Base-by-base conservation (phyloP, 805 yeast species). In the Teunomyces panamensis region DNA sequence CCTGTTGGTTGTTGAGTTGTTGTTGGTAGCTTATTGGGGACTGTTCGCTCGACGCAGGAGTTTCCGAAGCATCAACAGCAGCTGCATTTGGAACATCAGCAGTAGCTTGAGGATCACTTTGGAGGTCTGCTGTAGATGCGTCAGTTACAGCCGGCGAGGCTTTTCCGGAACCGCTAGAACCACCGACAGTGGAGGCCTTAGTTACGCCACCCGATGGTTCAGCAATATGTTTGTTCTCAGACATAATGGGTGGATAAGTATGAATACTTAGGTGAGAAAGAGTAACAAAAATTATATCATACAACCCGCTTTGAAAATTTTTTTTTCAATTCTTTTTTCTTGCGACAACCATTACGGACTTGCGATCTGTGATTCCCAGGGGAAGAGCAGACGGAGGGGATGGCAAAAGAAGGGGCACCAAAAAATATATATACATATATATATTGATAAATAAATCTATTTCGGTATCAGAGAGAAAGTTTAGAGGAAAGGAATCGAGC, bases 141-240 rank as follows among this genome's bases (percentile, higher is more conserved):
- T 27, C 28, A 28, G 30, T 14, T 29, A 36, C 20, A 44, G 24
- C 33, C 24, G 46, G 17, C 10, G 42, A 35, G 35, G 36, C 9
- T 24, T 28, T 32, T 34, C 30, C 48, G 39, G 34, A 48, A 47
- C 33, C 46, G 45, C 24, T 42, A 46, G 42, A 47, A 37, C 27
- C 39, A 35, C 27, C 26, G 26, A 37, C 35, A 42, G 46, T 45
- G 16, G 46, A 42, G 36, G 54, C 33, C 33, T 45, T 26, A 17
- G 37, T 51, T 27, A 49, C 33, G 17, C 49, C 34, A 29, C 39
- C 44, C 20, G 50, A 9, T 30, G 48, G 48, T 16, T 48, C 54
- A 20, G 44, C 39, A 17, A 49, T 47, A 35, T 48, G 49, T 33
- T 43, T 57, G 47, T 51, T 53, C 49, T 55, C 57, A 46, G 59